Conservation (phyloP, 352 stramenopile genomes). For the Phytophthora citricola region DNA sequence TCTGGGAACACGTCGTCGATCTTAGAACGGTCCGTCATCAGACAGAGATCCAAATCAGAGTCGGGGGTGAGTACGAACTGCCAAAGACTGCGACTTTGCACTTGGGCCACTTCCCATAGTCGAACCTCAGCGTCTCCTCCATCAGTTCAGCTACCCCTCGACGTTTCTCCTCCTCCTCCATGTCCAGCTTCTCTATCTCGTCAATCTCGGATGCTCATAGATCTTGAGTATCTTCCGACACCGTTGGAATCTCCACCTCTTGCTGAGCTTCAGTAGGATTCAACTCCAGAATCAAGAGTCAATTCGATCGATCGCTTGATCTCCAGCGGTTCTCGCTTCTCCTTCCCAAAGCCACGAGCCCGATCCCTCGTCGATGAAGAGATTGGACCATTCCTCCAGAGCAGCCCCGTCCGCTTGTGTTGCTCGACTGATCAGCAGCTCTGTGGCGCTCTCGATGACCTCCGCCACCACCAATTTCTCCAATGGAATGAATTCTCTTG, state of each 20-base stretch:
- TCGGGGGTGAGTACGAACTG: conserved; percentile 65
- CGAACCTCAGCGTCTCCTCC: conserved; percentile 31
- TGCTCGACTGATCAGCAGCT: conserved; percentile 57
- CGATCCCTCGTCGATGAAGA: too few relatives aligned
- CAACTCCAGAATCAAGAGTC: conserved; percentile 36
- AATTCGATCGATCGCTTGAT: conserved; percentile 31
- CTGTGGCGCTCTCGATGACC: conserved; percentile 57
- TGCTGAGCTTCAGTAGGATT: background rate
- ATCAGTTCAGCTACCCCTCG: conserved; percentile 35
- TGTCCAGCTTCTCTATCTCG: conserved; percentile 37
- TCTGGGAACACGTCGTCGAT: background rate
- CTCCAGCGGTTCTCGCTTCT: conserved; percentile 15
- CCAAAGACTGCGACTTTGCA: conserved; percentile 60
- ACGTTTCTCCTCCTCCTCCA: conserved; percentile 40
- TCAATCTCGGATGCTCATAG: conserved; percentile 25
- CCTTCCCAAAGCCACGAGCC: conserved; percentile 31
- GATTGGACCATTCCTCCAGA: conserved; percentile 18
- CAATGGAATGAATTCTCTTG: conserved; percentile 21
- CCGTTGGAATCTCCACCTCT: conserved; percentile 3
- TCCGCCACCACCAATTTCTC: conserved; percentile 43
- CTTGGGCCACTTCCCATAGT: conserved; percentile 36
- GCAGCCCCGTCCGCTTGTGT: conserved; percentile 21
- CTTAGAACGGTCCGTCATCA: conserved; percentile 22
- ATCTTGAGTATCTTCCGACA: background rate
- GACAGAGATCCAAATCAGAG: conserved; percentile 72